phyloP scores from a whole-genome alignment of 148 eudicot genomes.

The Persicaria maculosa region DNA sequence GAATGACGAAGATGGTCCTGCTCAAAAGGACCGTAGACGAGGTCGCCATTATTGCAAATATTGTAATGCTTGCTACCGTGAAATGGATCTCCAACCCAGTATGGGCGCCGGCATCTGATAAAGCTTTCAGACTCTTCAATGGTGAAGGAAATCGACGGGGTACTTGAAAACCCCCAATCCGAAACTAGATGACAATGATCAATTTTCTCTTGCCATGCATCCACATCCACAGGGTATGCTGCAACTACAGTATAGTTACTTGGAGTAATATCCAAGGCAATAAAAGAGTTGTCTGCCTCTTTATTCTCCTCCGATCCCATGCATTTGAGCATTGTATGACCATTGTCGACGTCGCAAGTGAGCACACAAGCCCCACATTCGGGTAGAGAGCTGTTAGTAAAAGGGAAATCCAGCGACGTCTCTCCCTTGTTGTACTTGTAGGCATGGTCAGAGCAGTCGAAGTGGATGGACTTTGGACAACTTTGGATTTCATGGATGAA shows the following conservation, averaged over 20 bases:
- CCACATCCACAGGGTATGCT: background rate
- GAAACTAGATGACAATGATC: background rate
- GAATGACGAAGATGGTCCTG: background rate
- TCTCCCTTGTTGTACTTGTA: background rate
- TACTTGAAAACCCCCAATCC: background rate
- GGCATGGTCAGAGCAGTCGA: background rate
- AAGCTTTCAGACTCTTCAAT: background rate
- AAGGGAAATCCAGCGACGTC: background rate
- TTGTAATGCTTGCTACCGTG: background rate
- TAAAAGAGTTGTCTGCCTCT: background rate
- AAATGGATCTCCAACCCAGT: background rate
- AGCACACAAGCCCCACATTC: background rate
- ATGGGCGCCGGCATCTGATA: background rate
- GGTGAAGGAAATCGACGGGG: background rate
- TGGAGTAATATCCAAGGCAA: background rate
- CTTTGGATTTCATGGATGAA: background rate
- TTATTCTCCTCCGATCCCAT: background rate
- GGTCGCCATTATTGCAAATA: background rate
- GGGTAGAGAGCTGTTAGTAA: background rate
- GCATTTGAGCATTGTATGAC: background rate
- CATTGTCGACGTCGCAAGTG: background rate
- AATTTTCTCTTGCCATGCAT: background rate
- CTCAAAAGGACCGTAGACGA: background rate
- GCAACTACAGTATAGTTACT: background rate
- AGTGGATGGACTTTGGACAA: background rate